Conservation (phyloP, 2,329 filamentous ascomycete genomes). For the Nigrospora osmanthi region DNA sequence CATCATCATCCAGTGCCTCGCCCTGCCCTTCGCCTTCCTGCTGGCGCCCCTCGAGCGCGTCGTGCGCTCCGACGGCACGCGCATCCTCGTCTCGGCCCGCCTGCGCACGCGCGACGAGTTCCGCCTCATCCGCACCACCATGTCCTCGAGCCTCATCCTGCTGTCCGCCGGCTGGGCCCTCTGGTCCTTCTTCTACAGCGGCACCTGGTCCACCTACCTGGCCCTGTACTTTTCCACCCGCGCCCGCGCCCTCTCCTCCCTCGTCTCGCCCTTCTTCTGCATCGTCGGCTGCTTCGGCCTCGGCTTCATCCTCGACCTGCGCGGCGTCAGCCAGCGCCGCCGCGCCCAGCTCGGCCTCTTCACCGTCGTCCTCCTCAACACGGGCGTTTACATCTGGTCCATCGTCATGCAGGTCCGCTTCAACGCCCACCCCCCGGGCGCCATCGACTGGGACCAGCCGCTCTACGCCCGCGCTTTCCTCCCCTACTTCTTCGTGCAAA, state of each 20-base stretch:
- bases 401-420: constrained; percentile 37
- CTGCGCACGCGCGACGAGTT: constrained; percentile 29
- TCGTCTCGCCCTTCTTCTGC: constrained; percentile 40
- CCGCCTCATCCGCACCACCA: constrained; percentile 28
- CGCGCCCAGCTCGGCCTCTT: constrained; percentile 36
- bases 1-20: constrained; percentile 36
- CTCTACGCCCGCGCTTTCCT: constrained; percentile 33
- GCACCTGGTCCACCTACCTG: constrained; percentile 36
- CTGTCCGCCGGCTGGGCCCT: constrained; percentile 31
- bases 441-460: constrained; percentile 36
- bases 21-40: constrained; percentile 35
- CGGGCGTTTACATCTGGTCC: constrained; percentile 41
- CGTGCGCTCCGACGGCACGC: constrained; percentile 34
- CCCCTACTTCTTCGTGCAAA: constrained; percentile 39
- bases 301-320: constrained; percentile 35
- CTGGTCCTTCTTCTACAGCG: constrained; percentile 38
- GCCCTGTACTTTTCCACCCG: constrained; percentile 35
- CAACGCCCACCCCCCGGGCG: constrained; percentile 26
- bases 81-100: constrained; percentile 30
- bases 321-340: constrained; percentile 29
- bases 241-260: constrained; percentile 32
- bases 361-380: constrained; percentile 34
- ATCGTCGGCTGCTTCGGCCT: constrained; percentile 40
- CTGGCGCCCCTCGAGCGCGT: constrained; percentile 35
- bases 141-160: constrained; percentile 28